Evolutionary conservation across 805 yeast species (phyloP).

Genomic region (Maudiozyma serrabonitensis): DNA sequence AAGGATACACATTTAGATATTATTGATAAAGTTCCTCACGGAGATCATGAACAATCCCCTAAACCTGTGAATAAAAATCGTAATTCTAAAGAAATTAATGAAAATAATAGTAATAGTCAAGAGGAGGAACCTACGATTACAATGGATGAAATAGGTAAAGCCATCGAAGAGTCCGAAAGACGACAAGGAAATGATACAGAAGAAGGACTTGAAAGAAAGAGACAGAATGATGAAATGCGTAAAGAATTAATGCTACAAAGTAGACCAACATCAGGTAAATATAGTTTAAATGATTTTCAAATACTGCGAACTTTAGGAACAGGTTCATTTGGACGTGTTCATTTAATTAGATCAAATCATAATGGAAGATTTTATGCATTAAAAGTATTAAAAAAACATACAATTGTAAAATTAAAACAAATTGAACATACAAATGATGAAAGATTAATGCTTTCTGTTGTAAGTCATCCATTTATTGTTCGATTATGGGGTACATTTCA

Average conservation of each 20-base stretch:
- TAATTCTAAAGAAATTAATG: not conserved
- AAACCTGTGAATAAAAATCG: not conserved
- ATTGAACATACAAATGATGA: conserved; percentile 94
- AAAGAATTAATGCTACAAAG: conserved; percentile 2
- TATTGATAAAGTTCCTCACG: not conserved
- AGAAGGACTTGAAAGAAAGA: conserved; percentile 1
- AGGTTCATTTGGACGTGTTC: conserved; percentile 91
- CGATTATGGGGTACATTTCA: conserved; percentile 96
- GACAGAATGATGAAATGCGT: not conserved
- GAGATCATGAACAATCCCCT: not conserved
- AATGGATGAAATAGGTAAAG: conserved; percentile 1
- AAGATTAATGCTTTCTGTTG: conserved; percentile 72
- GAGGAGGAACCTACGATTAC: not conserved
- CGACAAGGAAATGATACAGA: not conserved
- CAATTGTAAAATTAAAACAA: conserved; percentile 85
- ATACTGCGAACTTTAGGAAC: conserved; percentile 84
- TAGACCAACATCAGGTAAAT: conserved; percentile 45
- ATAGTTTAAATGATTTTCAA: conserved; percentile 69
- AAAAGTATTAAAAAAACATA: conserved; percentile 79
- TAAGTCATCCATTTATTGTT: conserved; percentile 80
- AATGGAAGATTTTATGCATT: conserved; percentile 86
- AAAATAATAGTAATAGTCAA: not conserved
- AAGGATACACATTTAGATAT: conserved; percentile 1
- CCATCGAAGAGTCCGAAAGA: not conserved
- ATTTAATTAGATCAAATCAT: conserved; percentile 74